phyloP scores from a whole-genome alignment of 352 stramenopile species.

The Globisporangium solare region DNA sequence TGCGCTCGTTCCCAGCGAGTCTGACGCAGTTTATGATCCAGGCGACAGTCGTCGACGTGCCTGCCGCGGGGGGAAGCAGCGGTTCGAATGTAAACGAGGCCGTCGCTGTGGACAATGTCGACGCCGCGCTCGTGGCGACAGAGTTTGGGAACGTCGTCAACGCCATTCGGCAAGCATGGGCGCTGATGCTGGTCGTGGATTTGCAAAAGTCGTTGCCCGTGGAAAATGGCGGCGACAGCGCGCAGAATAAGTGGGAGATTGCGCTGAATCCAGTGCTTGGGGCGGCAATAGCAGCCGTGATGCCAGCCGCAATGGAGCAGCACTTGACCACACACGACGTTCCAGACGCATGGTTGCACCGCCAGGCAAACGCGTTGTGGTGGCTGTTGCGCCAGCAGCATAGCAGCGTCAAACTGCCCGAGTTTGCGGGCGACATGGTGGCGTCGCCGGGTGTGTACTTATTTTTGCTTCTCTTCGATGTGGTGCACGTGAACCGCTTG shows the following conservation, averaged over 20 bases:
- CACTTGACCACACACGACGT: background rate
- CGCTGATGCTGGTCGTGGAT: too few species aligned
- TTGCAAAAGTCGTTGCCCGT: too few species aligned
- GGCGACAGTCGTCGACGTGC: conserved; percentile 30
- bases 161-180: too few species aligned
- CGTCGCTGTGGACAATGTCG: too few species aligned
- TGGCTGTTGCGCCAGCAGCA: conserved; percentile 14
- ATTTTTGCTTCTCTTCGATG: conserved; percentile 50
- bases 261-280: too few species aligned
- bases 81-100: background rate
- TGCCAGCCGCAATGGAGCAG: background rate
- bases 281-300: too few species aligned
- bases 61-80: conserved; percentile 3
- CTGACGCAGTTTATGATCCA: conserved; percentile 56
- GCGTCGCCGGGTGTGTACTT: conserved; percentile 39
- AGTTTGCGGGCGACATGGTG: conserved; percentile 7
- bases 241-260: too few species aligned
- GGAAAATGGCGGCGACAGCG: too few species aligned
- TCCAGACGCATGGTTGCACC: conserved; percentile 3
- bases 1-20: conserved; percentile 34
- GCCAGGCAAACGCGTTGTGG: conserved; percentile 28
- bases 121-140: too few species aligned
- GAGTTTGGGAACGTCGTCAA: too few species aligned
- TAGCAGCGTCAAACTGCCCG: too few species aligned
- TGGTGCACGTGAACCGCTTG: conserved; percentile 18